Evolutionary conservation across 225 moss, liverwort and hornwort species (phyloP), one percentile per base, ranked within the genome.

Genomic region (Pseudoscleropodium purum): DNA sequence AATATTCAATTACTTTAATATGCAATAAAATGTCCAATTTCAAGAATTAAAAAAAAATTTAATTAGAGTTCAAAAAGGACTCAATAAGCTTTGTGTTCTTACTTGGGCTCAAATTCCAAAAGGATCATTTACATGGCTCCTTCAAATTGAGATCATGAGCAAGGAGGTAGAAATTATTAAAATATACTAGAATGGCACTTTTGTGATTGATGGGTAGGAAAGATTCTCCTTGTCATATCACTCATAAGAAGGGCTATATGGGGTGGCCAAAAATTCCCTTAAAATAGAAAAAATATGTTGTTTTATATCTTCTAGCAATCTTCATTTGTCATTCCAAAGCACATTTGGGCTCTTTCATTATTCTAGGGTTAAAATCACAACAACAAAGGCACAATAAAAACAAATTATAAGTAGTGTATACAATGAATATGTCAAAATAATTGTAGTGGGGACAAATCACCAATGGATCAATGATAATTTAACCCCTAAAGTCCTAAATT

Each of bases 271-370:
- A 1, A 43, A 26, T 41, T 5, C 26, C 1, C 9, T 26, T 15
- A 15, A 37, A 15, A 26, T 15, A 2, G 8, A 0, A 12, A 51
- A 20, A 51, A 76, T 6, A 11, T 20, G 3, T 0, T 0, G 1
- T 11, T 33, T 49, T 19, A 75, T 12, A 49, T 33, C 75, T 4
- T 51, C 7, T 20, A 20, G 8, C 3, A 74, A 29, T 30, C 6
- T 74, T 74, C 18, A 45, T 45, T 45, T 45, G 5, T 74, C 45
- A 3, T 45, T 6, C 2, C 1, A 18, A 29, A 45, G 30, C 10
- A 45, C 18, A 30, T 15, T 74, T 45, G 45, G 74, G 4, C 18
- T 45, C 45, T 3, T 74, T 10, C 0, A 0, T 1, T 6, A 74
- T 74, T 45, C 43, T 0, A 45, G 0, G 30, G 45, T 74, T 18